phyloP scores from a whole-genome alignment of 768 basidiomycete genomes.

The Lactarius vividus region DNA sequence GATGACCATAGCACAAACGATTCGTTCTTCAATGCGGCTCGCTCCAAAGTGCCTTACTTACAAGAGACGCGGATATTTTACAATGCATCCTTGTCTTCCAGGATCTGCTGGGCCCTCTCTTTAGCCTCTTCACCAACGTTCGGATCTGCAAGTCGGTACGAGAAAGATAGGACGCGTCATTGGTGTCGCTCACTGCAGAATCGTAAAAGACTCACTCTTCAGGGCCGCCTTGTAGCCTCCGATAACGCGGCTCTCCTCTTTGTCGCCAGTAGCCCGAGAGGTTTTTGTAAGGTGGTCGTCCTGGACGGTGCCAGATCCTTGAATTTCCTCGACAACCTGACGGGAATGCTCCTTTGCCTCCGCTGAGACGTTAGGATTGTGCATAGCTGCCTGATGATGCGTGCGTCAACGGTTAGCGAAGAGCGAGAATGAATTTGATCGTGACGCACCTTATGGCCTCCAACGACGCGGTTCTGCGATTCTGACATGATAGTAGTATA shows the following conservation, averaged over 20 bases:
- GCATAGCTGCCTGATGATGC: slow-evolving; percentile 30
- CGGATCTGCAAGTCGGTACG: slow-evolving; percentile 28
- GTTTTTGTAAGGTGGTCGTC: not conserved
- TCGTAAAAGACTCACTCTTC: slow-evolving; percentile 28
- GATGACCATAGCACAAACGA: not conserved
- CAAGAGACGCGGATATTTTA: slow-evolving; percentile 5
- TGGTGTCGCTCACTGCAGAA: not conserved
- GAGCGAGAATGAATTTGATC: not conserved
- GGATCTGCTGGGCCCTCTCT: slow-evolving; percentile 29
- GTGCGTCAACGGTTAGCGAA: not conserved
- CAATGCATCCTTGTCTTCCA: slow-evolving; percentile 30
- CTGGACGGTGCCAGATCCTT: slow-evolving; percentile 21
- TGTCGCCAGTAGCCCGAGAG: slow-evolving; percentile 11
- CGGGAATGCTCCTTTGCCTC: slow-evolving; percentile 36
- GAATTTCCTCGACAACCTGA: slow-evolving; percentile 29
- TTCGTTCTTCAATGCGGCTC: not conserved
- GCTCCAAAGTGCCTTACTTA: not conserved
- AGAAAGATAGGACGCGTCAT: not conserved
- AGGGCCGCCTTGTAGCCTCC: slow-evolving; percentile 34
- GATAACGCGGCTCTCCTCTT: slow-evolving; percentile 30
- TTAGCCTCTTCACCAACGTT: slow-evolving; percentile 33
- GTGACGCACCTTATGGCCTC: slow-evolving; percentile 11
- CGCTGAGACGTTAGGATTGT: slow-evolving; percentile 35
- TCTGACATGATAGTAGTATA: not conserved
- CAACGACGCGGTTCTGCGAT: slow-evolving; percentile 9